Evolutionary conservation across 768 basidiomycete species (phyloP), one percentile per base, ranked within the genome.

Genomic region (Fomitopsis pulvina): DNA sequence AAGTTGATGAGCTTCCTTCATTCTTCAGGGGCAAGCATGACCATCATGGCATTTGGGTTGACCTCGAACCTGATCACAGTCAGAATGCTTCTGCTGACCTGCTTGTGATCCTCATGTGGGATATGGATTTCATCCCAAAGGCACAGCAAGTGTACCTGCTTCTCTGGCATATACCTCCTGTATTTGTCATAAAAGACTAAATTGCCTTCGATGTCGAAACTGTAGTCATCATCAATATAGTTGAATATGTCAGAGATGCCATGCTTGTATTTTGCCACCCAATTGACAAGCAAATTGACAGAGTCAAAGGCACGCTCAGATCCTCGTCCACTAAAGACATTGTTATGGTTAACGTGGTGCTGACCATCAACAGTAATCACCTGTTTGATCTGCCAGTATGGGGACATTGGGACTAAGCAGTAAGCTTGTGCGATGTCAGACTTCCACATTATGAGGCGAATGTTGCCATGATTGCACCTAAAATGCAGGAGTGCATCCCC

Each of bases 71-170:
- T 70, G 50, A 75, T 68, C 52, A 75, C 66, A 1, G 57, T 55
- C 12, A 76, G 63, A 0, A 28, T 6, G 0, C 32, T 6, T 0
- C 70, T 71, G n/a, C 18, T 67, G 0, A 71, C 8, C 52, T 77
- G 76, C 50, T 76, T 77, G 2, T 44, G 28, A 11, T 59, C 48
- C 12, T 70, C 63, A 54, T 75, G 71, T 0, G 70, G 71, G 10
- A 74, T 58, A 0, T 68, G 64, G 14, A 75, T 54, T 1, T 60
- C 39, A 54, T 76, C 74, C 66, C 68, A 75, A 1, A 76, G 63
- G 2, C 29, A 32, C 0, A 77, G 66, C 1, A 75, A 61, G 2
- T 34, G 21, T 2, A 49, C 60, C 55, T 76, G 74, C 8, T 60
- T 57, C 0, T 46, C 7, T 0, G 73, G 73, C 16, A 66, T 49